Conservation (phyloP, 2,329 filamentous ascomycete genomes). For the Aspergillus neotritici region DNA sequence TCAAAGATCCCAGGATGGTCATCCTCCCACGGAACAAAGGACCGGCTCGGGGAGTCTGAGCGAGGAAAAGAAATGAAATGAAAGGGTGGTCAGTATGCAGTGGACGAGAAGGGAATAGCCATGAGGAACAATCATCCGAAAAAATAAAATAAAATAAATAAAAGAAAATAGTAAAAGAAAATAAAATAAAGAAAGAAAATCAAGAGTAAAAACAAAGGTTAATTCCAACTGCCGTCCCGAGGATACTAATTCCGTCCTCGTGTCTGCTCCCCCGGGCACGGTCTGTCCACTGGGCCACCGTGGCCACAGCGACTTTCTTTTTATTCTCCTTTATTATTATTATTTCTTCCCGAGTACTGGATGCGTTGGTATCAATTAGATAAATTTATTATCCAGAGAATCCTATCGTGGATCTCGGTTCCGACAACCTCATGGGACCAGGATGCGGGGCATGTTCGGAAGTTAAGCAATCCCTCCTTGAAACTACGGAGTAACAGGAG, state of each 20-base stretch:
- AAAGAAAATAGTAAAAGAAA: no score
- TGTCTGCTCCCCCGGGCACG: conserved; percentile 1
- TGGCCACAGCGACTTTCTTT: background rate
- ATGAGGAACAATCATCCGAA: conserved; percentile 1
- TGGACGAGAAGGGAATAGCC: no score
- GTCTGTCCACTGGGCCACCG: background rate
- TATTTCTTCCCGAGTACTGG: background rate
- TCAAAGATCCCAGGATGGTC: background rate
- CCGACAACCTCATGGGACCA: no score
- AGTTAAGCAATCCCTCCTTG: no score
- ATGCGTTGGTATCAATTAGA: no score
- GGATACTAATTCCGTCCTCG: conserved; percentile 5
- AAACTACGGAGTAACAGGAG: no score
- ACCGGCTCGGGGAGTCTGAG: background rate
- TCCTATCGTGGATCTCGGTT: no score
- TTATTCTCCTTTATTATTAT: background rate
- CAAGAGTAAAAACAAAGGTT: conserved; percentile 12
- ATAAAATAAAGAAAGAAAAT: background rate
- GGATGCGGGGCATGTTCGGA: no score
- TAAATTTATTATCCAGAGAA: no score
- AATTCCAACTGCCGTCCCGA: conserved; percentile 19
- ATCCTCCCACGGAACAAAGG: background rate
- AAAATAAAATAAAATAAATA: no score
- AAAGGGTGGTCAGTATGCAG: background rate
- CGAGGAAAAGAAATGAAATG: background rate